phyloP scores from a whole-genome alignment of 2,329 filamentous ascomycete species.

The Neurospora crassa region DNA sequence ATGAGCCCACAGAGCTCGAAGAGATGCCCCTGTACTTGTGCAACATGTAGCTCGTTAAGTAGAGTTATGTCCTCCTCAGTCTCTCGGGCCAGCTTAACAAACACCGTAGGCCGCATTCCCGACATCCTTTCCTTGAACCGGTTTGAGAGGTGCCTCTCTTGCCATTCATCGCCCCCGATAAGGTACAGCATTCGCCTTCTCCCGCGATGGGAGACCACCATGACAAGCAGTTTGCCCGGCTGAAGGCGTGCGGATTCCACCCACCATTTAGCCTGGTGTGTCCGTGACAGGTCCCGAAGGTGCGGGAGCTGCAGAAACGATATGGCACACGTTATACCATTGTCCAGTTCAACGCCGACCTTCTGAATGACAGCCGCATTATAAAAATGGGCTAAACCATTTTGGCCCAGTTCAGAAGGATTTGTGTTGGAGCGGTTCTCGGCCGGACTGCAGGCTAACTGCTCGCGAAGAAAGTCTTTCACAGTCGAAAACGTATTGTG shows the following conservation, averaged over 20 bases:
- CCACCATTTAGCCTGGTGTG: constrained; percentile 15
- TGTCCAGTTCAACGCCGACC: neutral
- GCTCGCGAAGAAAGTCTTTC: constrained; percentile 8
- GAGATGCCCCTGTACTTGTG: constrained; percentile 5
- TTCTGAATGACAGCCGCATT: constrained; percentile 1
- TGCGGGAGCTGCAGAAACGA: constrained; percentile 12
- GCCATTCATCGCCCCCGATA: fast-evolving
- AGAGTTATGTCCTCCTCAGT: neutral
- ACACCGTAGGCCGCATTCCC: neutral
- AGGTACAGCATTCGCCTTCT: neutral
- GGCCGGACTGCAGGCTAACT: neutral
- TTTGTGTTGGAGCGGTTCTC: neutral
- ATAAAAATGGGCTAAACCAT: constrained; percentile 7
- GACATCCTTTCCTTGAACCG: neutral
- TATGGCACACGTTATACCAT: neutral
- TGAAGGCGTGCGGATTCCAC: constrained; percentile 13
- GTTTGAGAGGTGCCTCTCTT: neutral
- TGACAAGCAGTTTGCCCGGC: constrained; percentile 10
- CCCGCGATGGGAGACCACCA: constrained; percentile 7
- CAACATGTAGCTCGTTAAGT: constrained; percentile 4
- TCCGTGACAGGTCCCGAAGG: neutral
- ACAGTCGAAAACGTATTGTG: constrained; percentile 12
- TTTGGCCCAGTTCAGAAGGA: neutral
- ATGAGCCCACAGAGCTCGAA: constrained; percentile 9
- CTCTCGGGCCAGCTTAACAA: constrained; percentile 3